Base-by-base conservation (phyloP, 805 yeast genomes). In the Tetrapisispora pingtungensis region DNA sequence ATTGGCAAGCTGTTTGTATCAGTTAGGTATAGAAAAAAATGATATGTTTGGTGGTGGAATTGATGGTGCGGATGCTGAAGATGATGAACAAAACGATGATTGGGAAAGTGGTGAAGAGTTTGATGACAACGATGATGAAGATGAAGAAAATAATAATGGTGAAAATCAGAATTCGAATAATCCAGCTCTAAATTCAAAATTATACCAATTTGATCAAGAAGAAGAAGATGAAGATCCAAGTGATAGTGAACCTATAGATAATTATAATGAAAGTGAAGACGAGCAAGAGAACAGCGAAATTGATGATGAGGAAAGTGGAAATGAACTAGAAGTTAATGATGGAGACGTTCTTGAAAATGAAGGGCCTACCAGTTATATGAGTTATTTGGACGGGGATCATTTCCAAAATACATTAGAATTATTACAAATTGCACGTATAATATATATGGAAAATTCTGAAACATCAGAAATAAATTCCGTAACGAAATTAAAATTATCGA, bases 341-440 rank as follows among this genome's bases (percentile, higher is more conserved):
- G 62, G 50, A 3, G 59, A 55, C 1, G 27, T 20, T 20, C 17
- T 20, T 4, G 28, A 35, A 20, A 45, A 33, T 14, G 37, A 37
- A 10, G 41, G 30, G 10, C n/a, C 17, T n/a, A 14, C 18, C 5
- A 36, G 33, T 38, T 54, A 53, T 27, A 43, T 47, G 10, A 37
- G 41, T 14, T 52, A 49, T 30, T 32, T 50, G 10, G 42, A 47
- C 19, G 58, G 56, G 4, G 49, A 55, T 37, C 35, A 49, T 54
- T 85, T 90, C 56, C 94, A 84, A 58, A 76, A 81, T 15, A 95
- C 96, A 0, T 84, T 96, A 93, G 93, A 84, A 42, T 74, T 85
- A 8, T 66, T 88, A 17, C 96, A 89, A 58, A 68, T 85, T 33
- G 75, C 96, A 2, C 73, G 80, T 77, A 57, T 61, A 68, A 38